Evolutionary conservation across 371 early-diverging fungal genomes (phyloP).

Genomic region (Mortierella sp.): DNA sequence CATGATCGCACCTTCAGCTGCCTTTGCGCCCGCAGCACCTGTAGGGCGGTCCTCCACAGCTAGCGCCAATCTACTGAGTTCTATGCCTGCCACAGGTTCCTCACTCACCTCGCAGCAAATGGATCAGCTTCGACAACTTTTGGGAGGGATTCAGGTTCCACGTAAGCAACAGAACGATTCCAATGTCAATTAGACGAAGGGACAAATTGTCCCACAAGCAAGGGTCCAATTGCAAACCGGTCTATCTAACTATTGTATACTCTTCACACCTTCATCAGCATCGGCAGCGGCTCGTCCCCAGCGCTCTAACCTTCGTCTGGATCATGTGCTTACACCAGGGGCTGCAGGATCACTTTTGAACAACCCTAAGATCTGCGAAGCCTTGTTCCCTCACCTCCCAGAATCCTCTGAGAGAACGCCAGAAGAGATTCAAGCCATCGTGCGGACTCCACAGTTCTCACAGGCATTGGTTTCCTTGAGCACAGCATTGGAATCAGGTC

Average conservation of each 20-base stretch:
- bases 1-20: conserved; percentile 29
- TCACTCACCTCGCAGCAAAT: conserved; percentile 40
- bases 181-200: no score
- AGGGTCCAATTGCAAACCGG: no score
- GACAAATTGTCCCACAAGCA: no score
- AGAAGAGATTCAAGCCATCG: conserved; percentile 67
- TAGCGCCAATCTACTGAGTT: background rate
- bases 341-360: conserved; percentile 65
- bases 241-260: no score
- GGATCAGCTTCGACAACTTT: conserved; percentile 46
- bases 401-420: conserved; percentile 60
- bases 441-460: conserved; percentile 76
- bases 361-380: conserved; percentile 61
- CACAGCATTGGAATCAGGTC: conserved; percentile 74
- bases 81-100: conserved; percentile 10
- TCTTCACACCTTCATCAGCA: background rate
- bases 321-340: conserved; percentile 64
- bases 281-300: background rate
- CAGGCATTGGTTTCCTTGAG: conserved; percentile 74
- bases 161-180: conserved; percentile 20
- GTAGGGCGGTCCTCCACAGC: conserved; percentile 4
- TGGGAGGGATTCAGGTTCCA: conserved; percentile 48
- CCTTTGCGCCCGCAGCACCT: conserved; percentile 41
- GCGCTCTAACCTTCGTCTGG: conserved; percentile 52
- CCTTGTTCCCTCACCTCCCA: conserved; percentile 75